Evolutionary conservation across 805 yeast genomes (phyloP).

Genomic region (Spathaspora hagerdaliae): DNA sequence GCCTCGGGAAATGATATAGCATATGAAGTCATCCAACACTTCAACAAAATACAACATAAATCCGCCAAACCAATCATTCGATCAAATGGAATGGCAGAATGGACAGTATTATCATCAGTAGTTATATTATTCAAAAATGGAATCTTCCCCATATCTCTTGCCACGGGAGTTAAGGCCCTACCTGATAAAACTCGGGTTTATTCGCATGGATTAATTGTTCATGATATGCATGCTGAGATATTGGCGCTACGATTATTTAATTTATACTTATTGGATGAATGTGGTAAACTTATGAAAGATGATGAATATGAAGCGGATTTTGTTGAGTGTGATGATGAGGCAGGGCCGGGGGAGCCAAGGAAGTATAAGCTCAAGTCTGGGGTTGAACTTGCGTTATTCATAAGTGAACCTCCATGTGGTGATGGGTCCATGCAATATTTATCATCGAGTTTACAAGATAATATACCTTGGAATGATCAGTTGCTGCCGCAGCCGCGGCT

Average conservation of each 20-base stretch:
- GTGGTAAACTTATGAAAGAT: slow-evolving; percentile 16
- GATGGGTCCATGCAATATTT: slow-evolving; percentile 66
- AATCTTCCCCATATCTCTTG: slow-evolving; percentile 42
- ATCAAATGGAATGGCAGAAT: slow-evolving; percentile 67
- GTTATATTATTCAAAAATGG: slow-evolving; percentile 37
- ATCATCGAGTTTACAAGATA: slow-evolving; percentile 11
- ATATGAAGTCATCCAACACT: slow-evolving; percentile 21
- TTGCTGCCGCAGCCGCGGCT: too few species aligned
- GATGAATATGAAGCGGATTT: slow-evolving; percentile 8
- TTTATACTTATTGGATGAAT: slow-evolving; percentile 49
- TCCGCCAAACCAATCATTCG: slow-evolving; percentile 57
- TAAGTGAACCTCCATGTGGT: slow-evolving; percentile 87
- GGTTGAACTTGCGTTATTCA: slow-evolving; percentile 51
- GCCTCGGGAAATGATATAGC: slow-evolving; percentile 18
- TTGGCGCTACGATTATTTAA: slow-evolving; percentile 71
- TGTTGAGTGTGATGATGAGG: slow-evolving; percentile 11
- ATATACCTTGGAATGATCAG: slow-evolving; percentile 17
- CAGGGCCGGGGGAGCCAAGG: too few species aligned
- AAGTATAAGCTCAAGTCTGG: slow-evolving; percentile 29
- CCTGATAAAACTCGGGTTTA: slow-evolving; percentile 49
- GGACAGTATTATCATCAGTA: slow-evolving; percentile 80
- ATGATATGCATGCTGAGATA: slow-evolving; percentile 90
- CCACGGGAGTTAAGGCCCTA: slow-evolving; percentile 81
- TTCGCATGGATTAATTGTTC: slow-evolving; percentile 61
- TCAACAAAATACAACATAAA: slow-evolving; percentile 23